phyloP scores from a whole-genome alignment of 352 stramenopile species.

The Poterioochromonas sp. region DNA sequence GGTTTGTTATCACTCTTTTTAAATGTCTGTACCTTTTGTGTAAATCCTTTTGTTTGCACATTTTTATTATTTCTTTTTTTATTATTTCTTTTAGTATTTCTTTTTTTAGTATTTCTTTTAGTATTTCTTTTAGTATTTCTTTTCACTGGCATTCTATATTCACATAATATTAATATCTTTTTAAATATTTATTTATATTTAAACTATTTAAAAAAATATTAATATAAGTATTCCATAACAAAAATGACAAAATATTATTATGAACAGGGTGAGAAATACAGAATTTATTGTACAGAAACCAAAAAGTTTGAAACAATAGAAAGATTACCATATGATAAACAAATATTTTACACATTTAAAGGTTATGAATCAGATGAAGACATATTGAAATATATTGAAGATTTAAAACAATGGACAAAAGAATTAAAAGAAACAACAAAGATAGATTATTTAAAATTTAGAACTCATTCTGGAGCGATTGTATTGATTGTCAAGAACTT shows the following conservation, averaged over 20 bases:
- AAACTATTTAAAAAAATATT: background rate
- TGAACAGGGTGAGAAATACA: background rate
- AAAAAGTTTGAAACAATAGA: background rate
- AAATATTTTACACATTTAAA: constrained; percentile 1
- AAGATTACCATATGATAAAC: background rate
- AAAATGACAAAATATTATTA: background rate
- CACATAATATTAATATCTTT: no score
- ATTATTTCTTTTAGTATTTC: no score
- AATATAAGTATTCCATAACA: background rate
- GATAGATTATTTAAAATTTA: background rate
- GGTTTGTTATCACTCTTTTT: no score
- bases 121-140: no score
- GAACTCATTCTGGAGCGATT: background rate
- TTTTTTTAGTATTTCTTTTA: no score
- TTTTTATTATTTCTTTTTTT: no score
- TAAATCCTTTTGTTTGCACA: no score
- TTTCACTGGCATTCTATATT: no score
- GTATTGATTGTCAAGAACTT: background rate
- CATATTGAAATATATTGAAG: background rate
- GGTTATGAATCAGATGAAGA: constrained; percentile 13
- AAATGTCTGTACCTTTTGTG: no score
- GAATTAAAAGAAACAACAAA: background rate
- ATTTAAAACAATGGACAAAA: background rate
- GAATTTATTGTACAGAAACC: background rate
- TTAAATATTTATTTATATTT: no score